Base-by-base conservation (phyloP, 495 filamentous ascomycete genomes). In the Hypomontagnella submonticulosa region DNA sequence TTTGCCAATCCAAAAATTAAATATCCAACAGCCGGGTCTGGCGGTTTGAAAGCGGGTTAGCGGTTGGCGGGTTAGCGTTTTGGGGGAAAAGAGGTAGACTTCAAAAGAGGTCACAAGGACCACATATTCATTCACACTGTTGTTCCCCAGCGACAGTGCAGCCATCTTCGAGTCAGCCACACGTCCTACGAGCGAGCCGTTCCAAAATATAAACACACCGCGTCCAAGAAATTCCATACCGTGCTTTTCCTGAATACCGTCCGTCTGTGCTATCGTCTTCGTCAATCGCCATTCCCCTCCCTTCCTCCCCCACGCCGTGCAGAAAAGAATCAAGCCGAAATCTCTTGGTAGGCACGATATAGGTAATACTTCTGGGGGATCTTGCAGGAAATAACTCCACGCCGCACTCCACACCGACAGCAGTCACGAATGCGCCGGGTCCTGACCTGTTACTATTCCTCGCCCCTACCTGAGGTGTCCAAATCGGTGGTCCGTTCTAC, bases 61-160 rank as follows among this genome's bases (percentile, higher is more conserved):
- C 6, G 23, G 23, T 3, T 27, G 6, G 23, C 23, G 23, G n/a
- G 33, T 53, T 57, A 60, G 51, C 57, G 51, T 40, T 44, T 50
- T 27, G 47, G 13, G 23, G 20, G 34, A 32, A 48, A 40, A 57
- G 52, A 63, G 34, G 42, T 20, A 18, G 34, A 32, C 20, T 37
- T 63, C 27, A n/a, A 50, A 27, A 15, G 18, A 30, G 20, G 38
- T 51, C 37, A 49, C 57, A 10, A 8, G 49, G 36, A 23, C 30
- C 47, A 19, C 16, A 40, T 32, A 33, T 42, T 18, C 41, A 41
- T 49, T 46, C 16, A 12, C 57, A 40, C 13, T 58, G 1, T 18
- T 49, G 10, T 47, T 52, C 41, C 57, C n/a, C 20, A 61, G 57
- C 46, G 41, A 67, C 52, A 27, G 47, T 58, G 48, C 62, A 51